A percentile compares a stretch with the other conserved stretches of the same genome.
These are phyloP conservation scores for Endotrypanum monterogeii DNA, from an alignment of 208 protist species.

Conservation along the genomic window DNA sequence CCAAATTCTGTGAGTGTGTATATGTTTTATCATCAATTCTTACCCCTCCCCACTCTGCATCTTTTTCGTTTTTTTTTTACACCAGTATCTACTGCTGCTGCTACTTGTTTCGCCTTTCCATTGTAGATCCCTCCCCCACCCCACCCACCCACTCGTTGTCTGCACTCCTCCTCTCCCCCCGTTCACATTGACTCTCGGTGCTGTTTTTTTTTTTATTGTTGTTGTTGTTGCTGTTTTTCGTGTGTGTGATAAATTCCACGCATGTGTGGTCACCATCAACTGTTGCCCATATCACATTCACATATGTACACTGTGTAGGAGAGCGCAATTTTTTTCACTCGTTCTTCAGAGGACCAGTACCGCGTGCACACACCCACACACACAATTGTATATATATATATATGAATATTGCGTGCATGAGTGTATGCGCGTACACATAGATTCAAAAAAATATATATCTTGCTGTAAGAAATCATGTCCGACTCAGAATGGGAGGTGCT, in stretches of 20 bases:
- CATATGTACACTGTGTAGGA: not conserved
- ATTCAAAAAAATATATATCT: not conserved
- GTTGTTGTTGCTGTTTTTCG: not conserved
- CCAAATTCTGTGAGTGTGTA: constrained; percentile 8
- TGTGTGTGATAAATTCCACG: not conserved
- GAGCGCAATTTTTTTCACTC: not conserved
- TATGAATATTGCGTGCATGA: not conserved
- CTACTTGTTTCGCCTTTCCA: not conserved
- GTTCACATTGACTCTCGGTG: no score
- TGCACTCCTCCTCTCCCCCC: no score
- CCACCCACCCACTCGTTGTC: no score
- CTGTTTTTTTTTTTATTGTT: constrained; percentile 1
- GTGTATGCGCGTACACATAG: not conserved
- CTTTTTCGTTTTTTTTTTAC: not conserved
- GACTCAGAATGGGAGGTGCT: constrained; percentile 37
- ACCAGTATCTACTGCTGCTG: not conserved
- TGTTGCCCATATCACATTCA: not conserved
- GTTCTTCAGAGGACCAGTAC: not conserved
- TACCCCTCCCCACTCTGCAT: no score
- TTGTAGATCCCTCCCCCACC: not conserved
- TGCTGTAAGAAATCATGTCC: constrained; percentile 13
- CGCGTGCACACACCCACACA: not conserved
- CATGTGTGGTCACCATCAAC: not conserved
- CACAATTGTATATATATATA: not conserved
- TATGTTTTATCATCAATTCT: not conserved